Base-by-base conservation (phyloP, 805 yeast genomes). In the Metschnikowia lochheadii region DNA sequence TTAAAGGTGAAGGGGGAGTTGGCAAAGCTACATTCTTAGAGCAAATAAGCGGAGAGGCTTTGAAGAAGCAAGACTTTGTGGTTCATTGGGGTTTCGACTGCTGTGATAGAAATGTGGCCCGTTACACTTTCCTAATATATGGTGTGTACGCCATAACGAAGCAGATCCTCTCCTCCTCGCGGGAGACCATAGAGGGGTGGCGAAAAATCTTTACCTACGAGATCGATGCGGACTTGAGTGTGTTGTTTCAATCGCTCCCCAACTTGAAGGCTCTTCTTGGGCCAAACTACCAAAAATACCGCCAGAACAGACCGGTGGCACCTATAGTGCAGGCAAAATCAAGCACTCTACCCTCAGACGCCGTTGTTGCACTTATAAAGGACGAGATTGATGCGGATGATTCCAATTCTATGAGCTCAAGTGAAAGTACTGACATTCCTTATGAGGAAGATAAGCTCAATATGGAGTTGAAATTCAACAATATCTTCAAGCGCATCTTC, bases 21-120 rank as follows among this genome's bases (percentile, higher is more conserved):
- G 83, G 83, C 1, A 78, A 77, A 56, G 64, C 79, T 0, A 61
- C 75, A 5, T 50, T 78, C 6, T 57, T 79, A 5, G 63, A 63
- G 29, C 78, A 74, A 29, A 52, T 78, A 40, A 69, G 66, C 46
- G 62, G 68, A 5, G 57, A 59, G 2, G 66, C 77, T 4, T 55
- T 70, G 10, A 57, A 70, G 1, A 62, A 63, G 32, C 65, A 66
- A 44, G 61, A 57, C 21, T 64, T 68, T 52, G 64, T 60, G 49
- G 60, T 65, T 26, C 56, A 52, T 31, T 71, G 75, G 75, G 64
- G 57, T 23, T 69, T 67, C 46, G 63, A 65, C 35, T 56, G 61
- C 37, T 46, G 58, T 10, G 62, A 58, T 31, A 50, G 51, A 36
- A 59, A 50, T n/a, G 67, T 66, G 1, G 60, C 76, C 2, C 69